phyloP scores from a whole-genome alignment of 306 rosid species.

The Vicia faba region DNA sequence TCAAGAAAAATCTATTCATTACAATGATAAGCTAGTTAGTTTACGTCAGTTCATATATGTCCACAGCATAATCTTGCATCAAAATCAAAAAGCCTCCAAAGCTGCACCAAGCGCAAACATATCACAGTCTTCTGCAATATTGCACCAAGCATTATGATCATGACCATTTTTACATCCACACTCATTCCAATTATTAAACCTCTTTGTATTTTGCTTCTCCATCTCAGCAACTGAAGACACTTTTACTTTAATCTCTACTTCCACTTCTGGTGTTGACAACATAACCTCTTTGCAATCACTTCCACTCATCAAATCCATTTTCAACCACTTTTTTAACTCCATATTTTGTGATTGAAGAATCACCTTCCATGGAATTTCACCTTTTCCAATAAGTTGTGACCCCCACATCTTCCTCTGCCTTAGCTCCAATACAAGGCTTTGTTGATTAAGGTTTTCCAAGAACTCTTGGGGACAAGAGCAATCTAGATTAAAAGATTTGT shows the following conservation, averaged over 20 bases:
- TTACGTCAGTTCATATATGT: constrained; percentile 22
- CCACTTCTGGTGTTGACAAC: constrained; percentile 43
- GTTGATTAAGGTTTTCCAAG: constrained; percentile 52
- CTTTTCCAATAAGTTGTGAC: constrained; percentile 68
- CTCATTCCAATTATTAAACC: constrained; percentile 41
- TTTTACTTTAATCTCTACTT: constrained; percentile 53
- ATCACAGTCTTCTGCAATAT: constrained; percentile 59
- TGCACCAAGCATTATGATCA: constrained; percentile 37
- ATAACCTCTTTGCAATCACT: constrained; percentile 27
- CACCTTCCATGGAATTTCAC: constrained; percentile 66
- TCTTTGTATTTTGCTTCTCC: constrained; percentile 35
- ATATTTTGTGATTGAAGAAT: constrained; percentile 60
- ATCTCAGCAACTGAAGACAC: constrained; percentile 10
- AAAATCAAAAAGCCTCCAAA: constrained; percentile 54
- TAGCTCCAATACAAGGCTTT: constrained; percentile 72
- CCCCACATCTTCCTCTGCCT: constrained; percentile 55
- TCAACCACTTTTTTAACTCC: constrained; percentile 67
- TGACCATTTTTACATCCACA: constrained; percentile 66
- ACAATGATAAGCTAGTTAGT: neutral
- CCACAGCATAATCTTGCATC: neutral
- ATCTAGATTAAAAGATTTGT: constrained; percentile 66
- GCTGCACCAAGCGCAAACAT: constrained; percentile 58
- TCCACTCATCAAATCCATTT: constrained; percentile 39
- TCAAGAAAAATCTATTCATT: neutral
- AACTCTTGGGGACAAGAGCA: constrained; percentile 60